A percentile compares a stretch with the other conserved stretches of the same genome.
Evolutionary conservation across 768 basidiomycete species (phyloP).

Genomic region (Boletus reticulatus): DNA sequence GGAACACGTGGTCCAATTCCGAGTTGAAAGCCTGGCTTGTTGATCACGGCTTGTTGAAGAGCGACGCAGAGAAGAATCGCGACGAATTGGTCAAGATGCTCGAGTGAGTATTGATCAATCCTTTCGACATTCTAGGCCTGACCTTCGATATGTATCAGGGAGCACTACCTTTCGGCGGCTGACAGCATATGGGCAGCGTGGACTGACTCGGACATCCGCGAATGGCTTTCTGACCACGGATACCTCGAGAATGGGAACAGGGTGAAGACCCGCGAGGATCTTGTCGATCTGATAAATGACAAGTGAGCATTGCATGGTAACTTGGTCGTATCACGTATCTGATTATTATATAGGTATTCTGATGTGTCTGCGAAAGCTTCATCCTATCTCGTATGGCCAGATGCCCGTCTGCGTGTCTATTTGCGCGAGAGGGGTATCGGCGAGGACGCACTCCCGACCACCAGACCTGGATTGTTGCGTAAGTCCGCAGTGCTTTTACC

Average conservation of each 20-base stretch:
- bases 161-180: slow-evolving; percentile 62
- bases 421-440: slow-evolving; percentile 73
- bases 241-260: slow-evolving; percentile 52
- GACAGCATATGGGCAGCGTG: slow-evolving; percentile 67
- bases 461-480: slow-evolving; percentile 80
- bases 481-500: slow-evolving; percentile 19
- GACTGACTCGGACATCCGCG: slow-evolving; percentile 68
- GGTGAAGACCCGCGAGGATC: slow-evolving; percentile 68
- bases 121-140: too few species aligned
- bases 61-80: slow-evolving; percentile 58
- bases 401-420: slow-evolving; percentile 88
- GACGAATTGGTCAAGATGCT: slow-evolving; percentile 81
- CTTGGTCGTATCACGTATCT: background rate
- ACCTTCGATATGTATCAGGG: slow-evolving; percentile 35
- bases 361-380: slow-evolving; percentile 46
- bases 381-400: slow-evolving; percentile 86
- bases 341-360: slow-evolving; percentile 45
- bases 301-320: slow-evolving; percentile 46
- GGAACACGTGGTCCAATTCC: slow-evolving; percentile 73
- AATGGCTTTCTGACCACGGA: slow-evolving; percentile 74
- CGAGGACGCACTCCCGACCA: slow-evolving; percentile 63
- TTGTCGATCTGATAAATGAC: slow-evolving; percentile 66
- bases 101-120: slow-evolving; percentile 39
- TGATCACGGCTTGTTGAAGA: slow-evolving; percentile 68
- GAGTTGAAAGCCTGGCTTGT: slow-evolving; percentile 80